Evolutionary conservation across 2,329 filamentous ascomycete species (phyloP).

Genomic region (Apiospora marii): DNA sequence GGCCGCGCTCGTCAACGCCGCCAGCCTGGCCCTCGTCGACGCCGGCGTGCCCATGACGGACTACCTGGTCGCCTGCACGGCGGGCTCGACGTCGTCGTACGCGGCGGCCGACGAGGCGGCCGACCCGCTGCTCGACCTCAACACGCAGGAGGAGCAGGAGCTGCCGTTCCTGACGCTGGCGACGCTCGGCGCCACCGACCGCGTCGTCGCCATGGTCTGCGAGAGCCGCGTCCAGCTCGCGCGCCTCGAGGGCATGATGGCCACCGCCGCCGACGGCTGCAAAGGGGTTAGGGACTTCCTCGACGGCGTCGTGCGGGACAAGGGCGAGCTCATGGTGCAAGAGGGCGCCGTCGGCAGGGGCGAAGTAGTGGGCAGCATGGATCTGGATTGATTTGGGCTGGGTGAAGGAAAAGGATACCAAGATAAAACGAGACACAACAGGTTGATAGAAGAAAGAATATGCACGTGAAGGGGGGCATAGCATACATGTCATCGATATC

Average conservation of each 20-base stretch:
- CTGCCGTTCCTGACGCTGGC: constrained; percentile 88
- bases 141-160: constrained; percentile 83
- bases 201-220: constrained; percentile 81
- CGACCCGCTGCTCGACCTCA: constrained; percentile 83
- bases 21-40: constrained; percentile 90
- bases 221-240: constrained; percentile 87
- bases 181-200: constrained; percentile 77
- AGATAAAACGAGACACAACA: too few species aligned
- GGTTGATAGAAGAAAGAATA: not conserved
- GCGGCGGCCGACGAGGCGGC: constrained; percentile 71
- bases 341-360: constrained; percentile 61
- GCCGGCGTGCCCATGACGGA: constrained; percentile 95
- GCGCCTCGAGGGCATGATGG: constrained; percentile 89
- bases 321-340: constrained; percentile 70
- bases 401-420: not conserved
- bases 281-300: constrained; percentile 83
- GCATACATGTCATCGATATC: constrained; percentile 5
- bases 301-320: constrained; percentile 79
- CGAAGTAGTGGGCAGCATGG: constrained; percentile 57
- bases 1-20: constrained; percentile 88
- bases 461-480: not conserved
- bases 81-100: constrained; percentile 77
- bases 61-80: constrained; percentile 88
- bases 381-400: constrained; percentile 50
- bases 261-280: constrained; percentile 90